These are phyloP conservation scores for Aspergillus asperescens DNA, from an alignment of 495 filamentous ascomycete genomes.

Conservation along the genomic window DNA sequence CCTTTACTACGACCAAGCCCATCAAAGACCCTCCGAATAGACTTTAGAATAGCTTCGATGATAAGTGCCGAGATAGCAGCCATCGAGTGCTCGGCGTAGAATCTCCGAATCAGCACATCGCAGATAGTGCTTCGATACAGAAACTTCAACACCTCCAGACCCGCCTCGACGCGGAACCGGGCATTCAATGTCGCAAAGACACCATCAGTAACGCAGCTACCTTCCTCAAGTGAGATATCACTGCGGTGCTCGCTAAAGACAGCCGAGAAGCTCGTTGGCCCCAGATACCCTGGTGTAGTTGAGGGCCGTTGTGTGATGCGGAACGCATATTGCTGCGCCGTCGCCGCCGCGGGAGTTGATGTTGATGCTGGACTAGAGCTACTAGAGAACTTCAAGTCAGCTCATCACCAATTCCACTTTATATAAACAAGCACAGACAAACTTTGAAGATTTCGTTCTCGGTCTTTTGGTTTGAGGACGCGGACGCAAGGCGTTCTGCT, in stretches of 20 bases:
- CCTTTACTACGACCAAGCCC: conserved; percentile 19
- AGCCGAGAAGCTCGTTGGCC: conserved; percentile 47
- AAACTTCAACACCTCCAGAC: conserved; percentile 38
- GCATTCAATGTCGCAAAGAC: conserved; percentile 24
- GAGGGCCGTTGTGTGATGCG: conserved; percentile 22
- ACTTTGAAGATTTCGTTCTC: conserved; percentile 26
- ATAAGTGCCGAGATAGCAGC: conserved; percentile 22
- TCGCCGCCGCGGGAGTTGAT: not conserved
- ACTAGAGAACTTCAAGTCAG: conserved; percentile 10
- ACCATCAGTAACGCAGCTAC: conserved; percentile 28
- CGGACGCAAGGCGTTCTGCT: conserved; percentile 18
- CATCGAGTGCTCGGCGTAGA: conserved; percentile 22
- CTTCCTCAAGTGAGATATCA: conserved; percentile 36
- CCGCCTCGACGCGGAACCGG: conserved; percentile 34
- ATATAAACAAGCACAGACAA: conserved; percentile 1
- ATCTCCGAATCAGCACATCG: conserved; percentile 25
- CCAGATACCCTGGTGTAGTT: conserved; percentile 40
- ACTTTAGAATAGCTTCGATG: conserved; percentile 26
- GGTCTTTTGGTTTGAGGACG: conserved; percentile 8
- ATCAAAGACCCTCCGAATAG: conserved; percentile 25
- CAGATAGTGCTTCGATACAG: conserved; percentile 31
- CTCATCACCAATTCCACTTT: too few species aligned
- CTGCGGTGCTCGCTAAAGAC: conserved; percentile 39
- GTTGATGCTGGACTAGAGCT: conserved; percentile 27
- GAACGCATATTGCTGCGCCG: conserved; percentile 15